A percentile compares a stretch with the other conserved stretches of the same genome.
These are phyloP conservation scores for Quercus agrifolia DNA, from an alignment of 306 rosid species.

Conservation along the genomic window DNA sequence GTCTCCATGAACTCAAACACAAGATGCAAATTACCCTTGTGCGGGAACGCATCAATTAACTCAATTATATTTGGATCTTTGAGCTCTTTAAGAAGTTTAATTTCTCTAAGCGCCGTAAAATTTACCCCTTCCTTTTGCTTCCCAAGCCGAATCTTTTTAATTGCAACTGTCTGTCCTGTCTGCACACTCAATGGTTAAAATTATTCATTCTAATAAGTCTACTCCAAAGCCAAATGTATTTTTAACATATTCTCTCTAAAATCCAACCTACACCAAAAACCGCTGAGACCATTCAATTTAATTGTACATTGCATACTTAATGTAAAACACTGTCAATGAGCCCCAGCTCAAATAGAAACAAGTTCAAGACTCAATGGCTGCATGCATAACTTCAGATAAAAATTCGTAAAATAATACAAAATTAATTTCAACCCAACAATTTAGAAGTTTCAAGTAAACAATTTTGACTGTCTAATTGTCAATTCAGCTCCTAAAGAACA, in stretches of 20 bases:
- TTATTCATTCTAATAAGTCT: background rate
- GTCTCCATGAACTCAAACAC: slow-evolving; percentile 98
- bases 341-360: too few relatives aligned
- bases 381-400: too few relatives aligned
- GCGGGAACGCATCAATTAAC: slow-evolving; percentile 87
- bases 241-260: background rate
- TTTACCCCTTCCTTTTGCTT: slow-evolving; percentile 96
- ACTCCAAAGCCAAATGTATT: background rate
- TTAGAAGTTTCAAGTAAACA: background rate
- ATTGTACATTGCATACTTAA: background rate
- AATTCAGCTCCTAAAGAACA: too few relatives aligned
- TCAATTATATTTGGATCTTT: slow-evolving; percentile 81
- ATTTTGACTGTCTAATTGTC: too few relatives aligned
- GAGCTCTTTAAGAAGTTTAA: slow-evolving; percentile 84
- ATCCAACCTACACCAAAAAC: background rate
- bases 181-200: slow-evolving; percentile 40
- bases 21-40: slow-evolving; percentile 91
- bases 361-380: too few relatives aligned
- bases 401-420: background rate
- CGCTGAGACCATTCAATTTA: background rate
- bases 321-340: too few relatives aligned
- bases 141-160: slow-evolving; percentile 93
- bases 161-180: slow-evolving; percentile 93
- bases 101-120: slow-evolving; percentile 90
- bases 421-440: background rate